Conservation (phyloP, 108 stramenopile genomes). For the Cyclotella atomus region DNA sequence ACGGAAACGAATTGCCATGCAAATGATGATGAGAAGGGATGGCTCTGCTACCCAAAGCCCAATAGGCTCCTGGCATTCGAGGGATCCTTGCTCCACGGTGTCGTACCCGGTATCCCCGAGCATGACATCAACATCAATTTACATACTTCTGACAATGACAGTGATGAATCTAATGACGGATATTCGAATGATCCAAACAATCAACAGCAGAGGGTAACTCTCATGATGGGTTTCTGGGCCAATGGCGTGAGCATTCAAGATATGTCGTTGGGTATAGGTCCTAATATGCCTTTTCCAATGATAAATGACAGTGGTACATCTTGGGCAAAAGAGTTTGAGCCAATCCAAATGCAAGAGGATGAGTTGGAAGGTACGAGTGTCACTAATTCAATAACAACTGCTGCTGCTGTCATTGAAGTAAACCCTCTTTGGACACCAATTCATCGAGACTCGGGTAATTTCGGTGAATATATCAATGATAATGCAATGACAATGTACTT, state of each 20-base stretch:
- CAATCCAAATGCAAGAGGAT: neutral
- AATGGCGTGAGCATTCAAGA: constrained; percentile 3
- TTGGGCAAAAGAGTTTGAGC: constrained; percentile 2
- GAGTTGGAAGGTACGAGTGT: neutral
- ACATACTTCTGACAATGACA: constrained; percentile 7
- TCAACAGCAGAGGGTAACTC: constrained; percentile 44
- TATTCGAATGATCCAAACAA: constrained; percentile 11
- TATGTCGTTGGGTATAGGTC: neutral
- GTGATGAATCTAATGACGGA: too few species aligned
- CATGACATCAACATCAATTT: neutral
- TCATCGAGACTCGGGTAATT: too few species aligned
- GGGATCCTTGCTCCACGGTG: constrained; percentile 64
- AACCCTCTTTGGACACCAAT: too few species aligned
- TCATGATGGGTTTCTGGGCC: constrained; percentile 68
- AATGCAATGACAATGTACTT: too few species aligned
- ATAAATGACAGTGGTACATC: neutral
- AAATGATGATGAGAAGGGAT: neutral
- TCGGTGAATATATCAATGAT: too few species aligned
- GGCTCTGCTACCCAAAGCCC: constrained; percentile 49
- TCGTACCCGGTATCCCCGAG: constrained; percentile 58
- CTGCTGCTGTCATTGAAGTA: too few species aligned
- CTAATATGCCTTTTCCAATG: constrained; percentile 1
- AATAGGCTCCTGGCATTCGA: constrained; percentile 58
- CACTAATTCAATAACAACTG: neutral
- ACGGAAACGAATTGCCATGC: neutral